Conservation (phyloP, 1,284 basidiomycete genomes). For the Sphaerobolus stellatus region DNA sequence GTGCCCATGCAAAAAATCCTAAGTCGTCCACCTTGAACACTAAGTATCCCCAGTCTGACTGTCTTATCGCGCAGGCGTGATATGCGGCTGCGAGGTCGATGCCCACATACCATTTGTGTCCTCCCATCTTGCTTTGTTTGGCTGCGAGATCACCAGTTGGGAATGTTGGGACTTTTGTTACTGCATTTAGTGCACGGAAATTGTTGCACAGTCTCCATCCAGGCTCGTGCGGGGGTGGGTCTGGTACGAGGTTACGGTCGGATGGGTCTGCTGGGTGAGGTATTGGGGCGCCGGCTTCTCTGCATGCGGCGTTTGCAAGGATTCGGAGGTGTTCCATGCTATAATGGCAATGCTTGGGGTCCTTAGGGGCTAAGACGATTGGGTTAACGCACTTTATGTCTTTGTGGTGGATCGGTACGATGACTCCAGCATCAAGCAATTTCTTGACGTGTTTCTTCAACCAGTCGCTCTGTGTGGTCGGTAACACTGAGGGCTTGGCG, state of each 20-base stretch:
- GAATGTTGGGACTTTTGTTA: not conserved
- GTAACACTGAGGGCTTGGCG: conserved; percentile 9
- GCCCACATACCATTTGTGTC: conserved; percentile 5
- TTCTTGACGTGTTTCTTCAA: conserved; percentile 13
- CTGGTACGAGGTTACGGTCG: not conserved
- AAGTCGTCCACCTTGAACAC: conserved; percentile 19
- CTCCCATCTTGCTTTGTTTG: not conserved
- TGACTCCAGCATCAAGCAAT: conserved; percentile 14
- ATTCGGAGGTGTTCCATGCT: not conserved
- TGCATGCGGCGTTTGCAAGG: not conserved
- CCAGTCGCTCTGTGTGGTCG: conserved; percentile 13
- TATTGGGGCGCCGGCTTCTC: not conserved
- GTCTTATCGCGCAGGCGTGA: conserved; percentile 17
- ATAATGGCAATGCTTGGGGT: not conserved
- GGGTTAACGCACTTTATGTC: conserved; percentile 15
- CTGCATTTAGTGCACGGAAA: not conserved
- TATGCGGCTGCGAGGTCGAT: conserved; percentile 20
- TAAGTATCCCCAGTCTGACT: conserved; percentile 15
- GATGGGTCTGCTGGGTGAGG: not conserved
- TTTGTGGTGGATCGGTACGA: conserved; percentile 10
- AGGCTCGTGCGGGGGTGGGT: not conserved
- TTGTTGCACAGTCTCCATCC: not conserved
- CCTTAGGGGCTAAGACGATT: conserved; percentile 18
- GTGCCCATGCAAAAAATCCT: conserved; percentile 18
- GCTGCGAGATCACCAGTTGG: not conserved